Percentiles rank a stretch among this genome's conserved stretches.
These are phyloP conservation scores for Colletotrichum cereale DNA, from an alignment of 2,329 filamentous ascomycete genomes.

Conservation along the genomic window DNA sequence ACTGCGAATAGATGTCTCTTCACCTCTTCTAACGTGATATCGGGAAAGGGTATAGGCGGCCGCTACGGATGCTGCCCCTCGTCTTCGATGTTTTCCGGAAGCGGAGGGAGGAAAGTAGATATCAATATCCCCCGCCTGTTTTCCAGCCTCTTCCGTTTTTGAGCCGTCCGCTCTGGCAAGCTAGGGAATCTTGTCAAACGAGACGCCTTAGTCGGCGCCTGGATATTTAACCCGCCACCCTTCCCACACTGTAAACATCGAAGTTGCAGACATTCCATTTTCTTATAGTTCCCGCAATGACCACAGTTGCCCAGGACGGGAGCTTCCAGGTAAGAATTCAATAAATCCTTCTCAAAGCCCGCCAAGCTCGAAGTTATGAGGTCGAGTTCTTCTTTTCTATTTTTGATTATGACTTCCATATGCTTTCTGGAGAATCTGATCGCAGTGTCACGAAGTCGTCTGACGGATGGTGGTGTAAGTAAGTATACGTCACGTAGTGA, in stretches of 20 bases:
- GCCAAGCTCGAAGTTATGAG: not conserved
- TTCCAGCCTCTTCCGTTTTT: no score
- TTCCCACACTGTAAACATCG: not conserved
- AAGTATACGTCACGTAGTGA: not conserved
- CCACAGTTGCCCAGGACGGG: not conserved
- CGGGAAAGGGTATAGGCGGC: not conserved
- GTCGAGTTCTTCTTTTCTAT: not conserved
- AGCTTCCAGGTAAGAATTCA: not conserved
- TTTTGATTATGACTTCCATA: not conserved
- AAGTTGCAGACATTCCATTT: not conserved
- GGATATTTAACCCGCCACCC: not conserved
- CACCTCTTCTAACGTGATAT: no score
- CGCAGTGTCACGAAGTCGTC: not conserved
- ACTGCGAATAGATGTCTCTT: no score
- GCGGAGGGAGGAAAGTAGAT: not conserved
- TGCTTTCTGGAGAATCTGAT: not conserved
- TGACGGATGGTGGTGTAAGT: not conserved
- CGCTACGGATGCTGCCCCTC: not conserved
- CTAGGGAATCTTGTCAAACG: constrained; percentile 45
- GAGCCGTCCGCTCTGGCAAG: constrained; percentile 42
- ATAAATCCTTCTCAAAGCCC: not conserved
- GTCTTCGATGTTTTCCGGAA: not conserved
- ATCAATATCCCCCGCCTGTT: no score
- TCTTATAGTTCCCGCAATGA: not conserved
- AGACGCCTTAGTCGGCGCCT: constrained; percentile 33